Evolutionary conservation across 768 basidiomycete species (phyloP).

Genomic region (Termitomyces sp.): DNA sequence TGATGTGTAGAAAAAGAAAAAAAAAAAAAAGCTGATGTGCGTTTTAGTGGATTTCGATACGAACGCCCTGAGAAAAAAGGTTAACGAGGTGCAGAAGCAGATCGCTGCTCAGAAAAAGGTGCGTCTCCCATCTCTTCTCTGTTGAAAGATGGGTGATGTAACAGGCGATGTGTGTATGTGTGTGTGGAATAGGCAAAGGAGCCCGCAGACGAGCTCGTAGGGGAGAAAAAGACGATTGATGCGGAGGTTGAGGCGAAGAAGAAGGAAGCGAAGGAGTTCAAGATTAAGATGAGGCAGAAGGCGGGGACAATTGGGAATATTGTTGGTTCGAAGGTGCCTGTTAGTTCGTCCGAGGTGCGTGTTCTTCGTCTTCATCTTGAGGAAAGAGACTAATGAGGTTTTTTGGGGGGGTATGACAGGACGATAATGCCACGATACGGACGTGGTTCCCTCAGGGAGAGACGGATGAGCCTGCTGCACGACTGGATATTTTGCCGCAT

Average conservation of each 20-base stretch:
- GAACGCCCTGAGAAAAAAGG: constrained; percentile 73
- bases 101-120: constrained; percentile 95
- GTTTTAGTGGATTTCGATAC: constrained; percentile 81
- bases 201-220: constrained; percentile 83
- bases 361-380: not conserved
- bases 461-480: constrained; percentile 67
- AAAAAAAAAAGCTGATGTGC: too few species aligned
- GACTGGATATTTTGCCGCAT: constrained; percentile 86
- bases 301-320: constrained; percentile 89
- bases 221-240: constrained; percentile 83
- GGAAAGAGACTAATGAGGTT: too few species aligned
- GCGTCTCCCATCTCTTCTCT: constrained; percentile 5
- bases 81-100: constrained; percentile 92
- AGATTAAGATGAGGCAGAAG: constrained; percentile 74
- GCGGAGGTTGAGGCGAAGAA: constrained; percentile 73
- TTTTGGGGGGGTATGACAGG: constrained; percentile 46
- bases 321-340: constrained; percentile 82
- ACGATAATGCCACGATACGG: constrained; percentile 81
- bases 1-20: too few species aligned
- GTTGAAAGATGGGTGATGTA: not conserved
- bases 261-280: constrained; percentile 75
- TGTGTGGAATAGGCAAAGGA: constrained; percentile 90
- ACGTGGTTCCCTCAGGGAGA: constrained; percentile 87
- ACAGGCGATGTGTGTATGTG: too few species aligned
- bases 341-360: constrained; percentile 84